These are phyloP conservation scores for Kurtzmaniella fragi DNA, from an alignment of 805 yeast genomes.

Conservation along the genomic window DNA sequence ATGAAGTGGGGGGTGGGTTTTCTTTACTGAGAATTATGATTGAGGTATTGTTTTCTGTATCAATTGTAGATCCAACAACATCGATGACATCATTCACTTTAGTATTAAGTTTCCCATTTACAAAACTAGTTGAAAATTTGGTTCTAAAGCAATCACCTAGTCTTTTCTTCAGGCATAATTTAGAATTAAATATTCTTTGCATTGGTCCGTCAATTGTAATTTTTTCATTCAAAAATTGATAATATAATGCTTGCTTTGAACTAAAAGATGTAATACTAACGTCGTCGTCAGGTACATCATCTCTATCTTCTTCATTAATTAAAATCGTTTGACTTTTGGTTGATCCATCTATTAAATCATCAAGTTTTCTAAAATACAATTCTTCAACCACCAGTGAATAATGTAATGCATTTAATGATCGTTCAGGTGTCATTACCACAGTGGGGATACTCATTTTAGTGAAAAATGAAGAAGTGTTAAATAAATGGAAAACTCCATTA, in stretches of 20 bases:
- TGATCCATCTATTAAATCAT: conserved; percentile 51
- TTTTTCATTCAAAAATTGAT: conserved; percentile 52
- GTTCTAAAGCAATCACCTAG: conserved; percentile 52
- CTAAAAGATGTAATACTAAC: conserved; percentile 1
- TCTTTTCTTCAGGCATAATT: conserved; percentile 52
- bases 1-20: conserved; percentile 55
- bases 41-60: conserved; percentile 54
- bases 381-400: conserved; percentile 67
- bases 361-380: conserved; percentile 53
- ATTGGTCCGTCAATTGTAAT: conserved; percentile 19
- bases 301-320: conserved; percentile 36
- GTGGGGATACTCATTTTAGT: conserved; percentile 14
- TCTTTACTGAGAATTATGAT: conserved; percentile 63
- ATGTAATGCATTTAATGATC: conserved; percentile 36
- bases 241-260: conserved; percentile 37
- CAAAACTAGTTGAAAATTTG: conserved; percentile 21
- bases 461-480: conserved; percentile 17
- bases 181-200: conserved; percentile 42
- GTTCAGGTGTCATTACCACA: conserved; percentile 27
- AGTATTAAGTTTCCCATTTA: conserved; percentile 4
- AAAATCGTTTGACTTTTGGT: conserved; percentile 56
- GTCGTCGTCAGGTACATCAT: conserved; percentile 24
- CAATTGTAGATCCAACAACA: conserved; percentile 40
- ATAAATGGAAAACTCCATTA: conserved; percentile 32
- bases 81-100: conserved; percentile 53